Base-by-base conservation (phyloP, 768 basidiomycete species). In the Leccinum olivaceopallidum region DNA sequence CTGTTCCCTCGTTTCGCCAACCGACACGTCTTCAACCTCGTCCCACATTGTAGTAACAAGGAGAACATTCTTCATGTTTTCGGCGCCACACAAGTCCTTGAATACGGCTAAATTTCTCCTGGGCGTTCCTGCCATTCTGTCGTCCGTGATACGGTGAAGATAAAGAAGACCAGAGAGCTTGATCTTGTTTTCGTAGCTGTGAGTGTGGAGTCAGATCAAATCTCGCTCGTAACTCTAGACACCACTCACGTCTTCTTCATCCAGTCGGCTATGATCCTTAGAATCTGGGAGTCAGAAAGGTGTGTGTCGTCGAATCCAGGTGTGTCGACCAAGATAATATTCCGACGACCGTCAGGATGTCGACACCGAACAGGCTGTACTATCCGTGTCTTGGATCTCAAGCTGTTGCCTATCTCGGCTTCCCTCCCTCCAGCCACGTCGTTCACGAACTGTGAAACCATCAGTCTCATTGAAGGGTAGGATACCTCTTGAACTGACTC, bases 1-100 rank as follows among this genome's bases (percentile, higher is more conserved):
- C 16, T 49, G 22, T 55, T 67, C 66, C 34, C 66, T 67, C 37
- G 22, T 6, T 2, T 22, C 34, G 42, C 60, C 66, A 37, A 58
- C 32, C 4, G 28, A 28, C 20, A 51, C 5, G 53, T 59, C 50
- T 2, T 57, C 36, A 2, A 59, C 42, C 26, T 65, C 54, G 14
- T 66, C 65, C 65, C 65, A 66, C 65, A 66, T 67, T 8, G 66
- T 67, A 1, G 66, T 65, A 30, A 68, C 66, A 18, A 67, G 60
- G 48, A 65, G 18, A 2, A 68, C 53, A 18, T 62, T 68, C 58
- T 60, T 65, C 24, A 67, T 10, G 49, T 50, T 61, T 2, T 9
- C 12, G 0, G 58, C 22, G 12, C 65, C 65, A 10, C 65, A 67
- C 42, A 67, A 26, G 10, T 55, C 57, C 16, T 26, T 56, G 47